phyloP scores from a whole-genome alignment of 2,329 filamentous ascomycete genomes.

The Akanthomyces lecanii region DNA sequence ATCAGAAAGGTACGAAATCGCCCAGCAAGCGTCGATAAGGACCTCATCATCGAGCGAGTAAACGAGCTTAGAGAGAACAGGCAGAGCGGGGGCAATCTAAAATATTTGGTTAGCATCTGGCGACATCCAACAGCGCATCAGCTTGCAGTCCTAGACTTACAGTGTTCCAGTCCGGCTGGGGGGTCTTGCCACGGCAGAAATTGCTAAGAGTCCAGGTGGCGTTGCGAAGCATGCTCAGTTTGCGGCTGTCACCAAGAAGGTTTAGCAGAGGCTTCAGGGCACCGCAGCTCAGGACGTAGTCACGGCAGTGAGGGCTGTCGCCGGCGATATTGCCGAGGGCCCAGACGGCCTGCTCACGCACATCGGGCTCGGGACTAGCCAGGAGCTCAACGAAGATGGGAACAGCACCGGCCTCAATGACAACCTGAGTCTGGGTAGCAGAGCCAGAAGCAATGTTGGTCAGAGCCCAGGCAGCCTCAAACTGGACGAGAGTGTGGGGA shows the following conservation, averaged over 20 bases:
- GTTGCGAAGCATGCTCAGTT: slow-evolving; percentile 98
- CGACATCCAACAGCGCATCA: not conserved
- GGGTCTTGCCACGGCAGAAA: slow-evolving; percentile 99
- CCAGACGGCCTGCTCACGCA: slow-evolving; percentile 97
- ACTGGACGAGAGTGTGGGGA: slow-evolving; percentile 95
- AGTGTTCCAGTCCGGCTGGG: slow-evolving; percentile 95
- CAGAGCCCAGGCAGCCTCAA: slow-evolving; percentile 97
- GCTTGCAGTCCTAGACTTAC: slow-evolving; percentile 51
- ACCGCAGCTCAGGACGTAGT: slow-evolving; percentile 89
- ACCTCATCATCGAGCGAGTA: slow-evolving; percentile 99
- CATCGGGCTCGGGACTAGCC: slow-evolving; percentile 93
- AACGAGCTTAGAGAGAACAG: slow-evolving; percentile 92
- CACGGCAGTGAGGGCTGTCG: slow-evolving; percentile 94
- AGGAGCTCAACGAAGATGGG: slow-evolving; percentile 98
- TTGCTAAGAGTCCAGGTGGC: slow-evolving; percentile 99
- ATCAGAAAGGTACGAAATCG: slow-evolving; percentile 96
- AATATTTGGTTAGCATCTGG: slow-evolving; percentile 24
- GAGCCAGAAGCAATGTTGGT: slow-evolving; percentile 99
- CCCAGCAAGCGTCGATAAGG: slow-evolving; percentile 98
- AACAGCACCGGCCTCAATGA: slow-evolving; percentile 96
- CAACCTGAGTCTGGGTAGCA: slow-evolving; percentile 94
- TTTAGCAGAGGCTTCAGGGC: slow-evolving; percentile 86
- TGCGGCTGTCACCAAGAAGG: slow-evolving; percentile 93
- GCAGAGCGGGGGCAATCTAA: slow-evolving; percentile 89
- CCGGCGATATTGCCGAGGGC: slow-evolving; percentile 97